Evolutionary conservation across 306 rosid genomes (phyloP).

Genomic region (Mimosa pudica): DNA sequence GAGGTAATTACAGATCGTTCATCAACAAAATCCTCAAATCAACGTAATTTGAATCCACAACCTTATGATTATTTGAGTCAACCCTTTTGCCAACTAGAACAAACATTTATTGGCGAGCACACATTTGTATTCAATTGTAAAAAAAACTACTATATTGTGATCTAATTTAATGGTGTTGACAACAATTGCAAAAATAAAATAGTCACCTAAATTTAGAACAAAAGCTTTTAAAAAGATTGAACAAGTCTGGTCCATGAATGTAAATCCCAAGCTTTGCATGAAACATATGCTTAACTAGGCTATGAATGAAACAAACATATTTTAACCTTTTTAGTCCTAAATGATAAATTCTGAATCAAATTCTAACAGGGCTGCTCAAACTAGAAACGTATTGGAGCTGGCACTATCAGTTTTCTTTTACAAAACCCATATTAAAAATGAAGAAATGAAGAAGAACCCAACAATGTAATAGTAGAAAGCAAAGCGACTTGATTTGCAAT

Average conservation of each 20-base stretch:
- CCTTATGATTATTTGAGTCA: no score
- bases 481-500: neutral
- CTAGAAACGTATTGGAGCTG: neutral
- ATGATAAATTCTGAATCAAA: neutral
- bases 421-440: neutral
- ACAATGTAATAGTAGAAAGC: neutral
- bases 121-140: no score
- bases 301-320: neutral
- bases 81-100: no score
- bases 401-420: neutral
- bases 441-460: neutral
- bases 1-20: no score
- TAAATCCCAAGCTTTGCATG: neutral
- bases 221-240: neutral
- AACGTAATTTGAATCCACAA: no score
- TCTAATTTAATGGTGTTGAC: no score
- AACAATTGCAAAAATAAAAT: no score
- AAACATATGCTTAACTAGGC: neutral
- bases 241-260: neutral
- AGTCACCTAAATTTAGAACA: neutral
- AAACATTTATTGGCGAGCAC: no score
- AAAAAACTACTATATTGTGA: no score
- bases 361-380: neutral
- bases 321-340: neutral
- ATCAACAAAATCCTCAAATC: no score